Percentiles rank a stretch among this genome's conserved stretches.
These are phyloP conservation scores for Sphaerobolus stellatus DNA, from an alignment of 1,284 basidiomycete genomes.

Conservation along the genomic window DNA sequence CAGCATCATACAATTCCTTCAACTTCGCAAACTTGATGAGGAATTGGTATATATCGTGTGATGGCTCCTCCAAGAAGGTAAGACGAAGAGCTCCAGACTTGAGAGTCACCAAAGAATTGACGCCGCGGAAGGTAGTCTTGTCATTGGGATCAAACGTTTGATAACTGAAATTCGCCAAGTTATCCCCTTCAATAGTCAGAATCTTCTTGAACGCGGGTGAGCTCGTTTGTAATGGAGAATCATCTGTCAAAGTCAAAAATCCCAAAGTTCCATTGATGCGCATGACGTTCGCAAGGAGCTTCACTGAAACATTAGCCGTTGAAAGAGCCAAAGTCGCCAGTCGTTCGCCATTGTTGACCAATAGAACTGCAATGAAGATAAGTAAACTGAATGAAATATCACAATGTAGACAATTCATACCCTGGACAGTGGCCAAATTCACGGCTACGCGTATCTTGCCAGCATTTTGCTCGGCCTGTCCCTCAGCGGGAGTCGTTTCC, in stretches of 20 bases:
- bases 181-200: conserved; percentile 92
- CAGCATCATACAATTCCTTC: conserved; percentile 95
- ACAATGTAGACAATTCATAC: conserved; percentile 40
- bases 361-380: conserved; percentile 54
- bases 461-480: conserved; percentile 16
- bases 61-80: conserved; percentile 84
- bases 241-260: conserved; percentile 83
- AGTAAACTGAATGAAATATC: conserved; percentile 15
- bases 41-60: conserved; percentile 86
- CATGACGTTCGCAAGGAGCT: conserved; percentile 76
- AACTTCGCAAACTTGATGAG: conserved; percentile 85
- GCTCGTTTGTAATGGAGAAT: conserved; percentile 55
- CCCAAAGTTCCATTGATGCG: conserved; percentile 84
- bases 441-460: conserved; percentile 83
- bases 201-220: conserved; percentile 82
- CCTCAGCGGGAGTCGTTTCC: conserved; percentile 22
- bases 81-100: conserved; percentile 91
- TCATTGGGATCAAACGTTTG: conserved; percentile 83
- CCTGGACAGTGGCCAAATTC: conserved; percentile 85
- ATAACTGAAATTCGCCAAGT: conserved; percentile 94
- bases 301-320: conserved; percentile 85
- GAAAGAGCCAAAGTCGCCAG: conserved; percentile 90
- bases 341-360: conserved; percentile 73
- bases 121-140: conserved; percentile 64
- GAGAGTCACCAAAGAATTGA: conserved; percentile 86